Base-by-base conservation (phyloP, 1,284 basidiomycete species). In the Boletus holoroseus region DNA sequence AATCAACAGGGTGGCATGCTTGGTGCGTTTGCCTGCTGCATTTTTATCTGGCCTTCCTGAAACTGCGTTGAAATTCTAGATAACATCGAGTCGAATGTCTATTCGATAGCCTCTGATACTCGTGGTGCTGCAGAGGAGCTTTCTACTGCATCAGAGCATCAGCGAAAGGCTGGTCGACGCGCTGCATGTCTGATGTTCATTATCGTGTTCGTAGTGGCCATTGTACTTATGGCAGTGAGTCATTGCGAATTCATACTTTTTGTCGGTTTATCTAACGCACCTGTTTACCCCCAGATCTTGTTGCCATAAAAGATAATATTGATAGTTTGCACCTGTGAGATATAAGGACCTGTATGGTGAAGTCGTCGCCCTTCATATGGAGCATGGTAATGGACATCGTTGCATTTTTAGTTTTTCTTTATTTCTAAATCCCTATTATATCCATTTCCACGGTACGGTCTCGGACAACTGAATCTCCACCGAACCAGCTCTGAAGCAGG, bases 51-150 rank as follows among this genome's bases (percentile, higher is more conserved):
- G 4, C 20, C 15, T 16, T 34, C 20, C 5, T 36, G 28, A 41
- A 47, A 16, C 11, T 7, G 7, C 8, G 24, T 32, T 44, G 26
- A 39, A 35, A 41, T n/a, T 37, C 28, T 63, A 95, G 95, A 99
- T 67, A 97, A 97, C 63, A 97, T 99, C 64, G 94, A 97, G 68
- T 86, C 85, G 53, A 99, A 99, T 64, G 88, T 99, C 39, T 86
- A 85, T 18, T 88, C 84, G 0, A 88, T 98, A 40, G 85, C 88
- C 0, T 80, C 81, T 13, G 90, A 98, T 66, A 94, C 92, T 0
- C 74, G 81, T 1, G 85, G 83, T 31, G 96, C 94, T 9, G 85
- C 91, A 5, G 82, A 89, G 54, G 94, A 99, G 68, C 77, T 99
- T 40, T 83, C 81, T 1, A 88, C 88, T 11, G 96, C 96, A 2